Percentiles rank a stretch among this genome's conserved stretches.
phyloP scores from a whole-genome alignment of 1,284 basidiomycete species.

The Cutaneotrichosporon sp. region DNA sequence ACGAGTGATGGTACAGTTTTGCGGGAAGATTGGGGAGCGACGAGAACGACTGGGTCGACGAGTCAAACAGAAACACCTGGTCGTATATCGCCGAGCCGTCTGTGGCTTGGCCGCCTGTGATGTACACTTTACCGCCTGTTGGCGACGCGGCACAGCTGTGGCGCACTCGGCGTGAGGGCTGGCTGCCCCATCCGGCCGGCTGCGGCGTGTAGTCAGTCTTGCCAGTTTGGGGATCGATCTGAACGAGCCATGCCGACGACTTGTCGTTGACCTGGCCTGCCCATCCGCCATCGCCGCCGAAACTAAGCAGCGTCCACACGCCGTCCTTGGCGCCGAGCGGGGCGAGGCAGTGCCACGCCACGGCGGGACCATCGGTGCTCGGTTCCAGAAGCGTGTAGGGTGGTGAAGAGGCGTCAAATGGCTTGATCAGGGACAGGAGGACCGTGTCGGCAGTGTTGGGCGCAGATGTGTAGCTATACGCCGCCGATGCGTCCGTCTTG shows the following conservation, averaged over 20 bases:
- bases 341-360: constrained; percentile 76
- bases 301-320: constrained; percentile 53
- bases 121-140: constrained; percentile 53
- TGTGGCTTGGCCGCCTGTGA: constrained; percentile 68
- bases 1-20: constrained; percentile 64
- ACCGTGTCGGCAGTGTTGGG: constrained; percentile 66
- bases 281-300: constrained; percentile 65
- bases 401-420: constrained; percentile 58
- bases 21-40: constrained; percentile 59
- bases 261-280: constrained; percentile 53
- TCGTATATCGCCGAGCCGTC: constrained; percentile 65
- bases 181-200: constrained; percentile 56
- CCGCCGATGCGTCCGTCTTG: constrained; percentile 63
- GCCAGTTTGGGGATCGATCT: constrained; percentile 24
- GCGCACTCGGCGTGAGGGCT: constrained; percentile 67
- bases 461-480: constrained; percentile 66
- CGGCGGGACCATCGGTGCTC: constrained; percentile 52
- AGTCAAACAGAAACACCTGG: constrained; percentile 62
- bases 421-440: constrained; percentile 58
- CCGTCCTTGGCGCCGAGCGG: constrained; percentile 54
- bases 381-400: constrained; percentile 51
- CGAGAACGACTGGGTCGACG: constrained; percentile 52
- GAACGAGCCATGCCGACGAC: constrained; percentile 58
- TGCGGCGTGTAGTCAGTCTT: constrained; percentile 42
- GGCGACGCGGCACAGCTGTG: constrained; percentile 58